These are phyloP conservation scores for Epichloe gansuensis DNA, from an alignment of 2,329 filamentous ascomycete genomes.

Conservation along the genomic window DNA sequence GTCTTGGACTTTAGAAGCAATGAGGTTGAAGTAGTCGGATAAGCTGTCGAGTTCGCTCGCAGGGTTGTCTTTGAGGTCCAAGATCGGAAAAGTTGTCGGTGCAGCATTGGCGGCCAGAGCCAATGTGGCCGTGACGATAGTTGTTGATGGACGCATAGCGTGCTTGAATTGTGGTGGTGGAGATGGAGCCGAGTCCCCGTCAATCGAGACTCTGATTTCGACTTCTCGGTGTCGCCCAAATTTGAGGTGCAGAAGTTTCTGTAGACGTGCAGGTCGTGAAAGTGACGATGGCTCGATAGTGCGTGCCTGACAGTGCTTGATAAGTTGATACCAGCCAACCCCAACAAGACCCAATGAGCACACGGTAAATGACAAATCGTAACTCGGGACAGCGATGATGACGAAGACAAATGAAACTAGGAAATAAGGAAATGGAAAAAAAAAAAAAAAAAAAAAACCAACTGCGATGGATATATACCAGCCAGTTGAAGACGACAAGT, in stretches of 20 bases:
- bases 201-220: background rate
- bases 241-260: background rate
- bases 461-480: background rate
- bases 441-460: slow-evolving; percentile 6
- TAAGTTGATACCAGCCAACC: background rate
- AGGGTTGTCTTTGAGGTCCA: slow-evolving; percentile 27
- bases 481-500: background rate
- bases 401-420: slow-evolving; percentile 13
- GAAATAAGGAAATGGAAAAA: slow-evolving; percentile 4
- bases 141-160: slow-evolving; percentile 39
- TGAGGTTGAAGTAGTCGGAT: slow-evolving; percentile 48
- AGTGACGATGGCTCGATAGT: background rate
- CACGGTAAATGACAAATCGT: background rate
- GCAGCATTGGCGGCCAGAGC: slow-evolving; percentile 34
- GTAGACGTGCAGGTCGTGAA: background rate
- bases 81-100: slow-evolving; percentile 26
- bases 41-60: slow-evolving; percentile 32
- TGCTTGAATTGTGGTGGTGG: background rate
- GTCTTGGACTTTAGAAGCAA: slow-evolving; percentile 42
- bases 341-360: background rate
- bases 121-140: slow-evolving; percentile 33
- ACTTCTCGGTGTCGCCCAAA: background rate
- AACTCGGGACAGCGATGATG: slow-evolving; percentile 1
- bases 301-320: background rate
- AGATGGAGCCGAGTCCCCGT: background rate